Evolutionary conservation across 2,329 filamentous ascomycete genomes (phyloP).

Genomic region (Rugonectria rugulosa): DNA sequence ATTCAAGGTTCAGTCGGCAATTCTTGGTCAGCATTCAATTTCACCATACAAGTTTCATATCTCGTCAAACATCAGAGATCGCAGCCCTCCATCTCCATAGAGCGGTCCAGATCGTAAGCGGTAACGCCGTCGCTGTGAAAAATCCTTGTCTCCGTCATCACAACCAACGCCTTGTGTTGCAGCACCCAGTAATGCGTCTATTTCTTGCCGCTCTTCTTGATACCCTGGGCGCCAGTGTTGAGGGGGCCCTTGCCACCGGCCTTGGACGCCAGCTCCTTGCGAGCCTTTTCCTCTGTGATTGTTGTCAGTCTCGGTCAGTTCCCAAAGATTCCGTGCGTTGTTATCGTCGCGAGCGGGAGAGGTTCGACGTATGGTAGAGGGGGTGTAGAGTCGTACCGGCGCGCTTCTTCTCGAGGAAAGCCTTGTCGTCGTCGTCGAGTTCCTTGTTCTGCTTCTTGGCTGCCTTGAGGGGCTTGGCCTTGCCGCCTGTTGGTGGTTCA

Average conservation of each 20-base stretch:
- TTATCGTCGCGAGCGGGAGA: neutral
- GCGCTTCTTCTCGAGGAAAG: constrained; percentile 82
- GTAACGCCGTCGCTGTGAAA: constrained; percentile 25
- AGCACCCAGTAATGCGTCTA: constrained; percentile 51
- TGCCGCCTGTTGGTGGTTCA: constrained; percentile 69
- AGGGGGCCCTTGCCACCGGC: constrained; percentile 88
- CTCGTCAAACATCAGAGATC: constrained; percentile 35
- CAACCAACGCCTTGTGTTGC: constrained; percentile 12
- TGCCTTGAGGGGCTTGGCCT: constrained; percentile 85
- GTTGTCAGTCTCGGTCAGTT: constrained; percentile 33
- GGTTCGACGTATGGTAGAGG: neutral
- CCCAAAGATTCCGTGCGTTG: too few relatives aligned
- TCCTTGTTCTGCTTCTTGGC: constrained; percentile 87
- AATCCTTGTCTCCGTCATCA: constrained; percentile 9
- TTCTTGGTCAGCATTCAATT: constrained; percentile 23
- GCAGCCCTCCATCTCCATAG: constrained; percentile 24
- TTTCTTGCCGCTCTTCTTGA: constrained; percentile 99
- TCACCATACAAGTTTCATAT: constrained; percentile 39
- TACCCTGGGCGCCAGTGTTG: constrained; percentile 84
- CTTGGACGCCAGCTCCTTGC: constrained; percentile 83
- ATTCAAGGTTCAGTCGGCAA: too few relatives aligned
- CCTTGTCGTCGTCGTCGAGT: constrained; percentile 85
- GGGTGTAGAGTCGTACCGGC: constrained; percentile 68
- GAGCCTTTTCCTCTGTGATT: constrained; percentile 79
- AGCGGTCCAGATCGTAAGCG: constrained; percentile 22